A percentile compares a stretch with the other conserved stretches of the same genome.
Evolutionary conservation across 805 yeast genomes (phyloP).

Genomic region (Barnettozyma siamensis): DNA sequence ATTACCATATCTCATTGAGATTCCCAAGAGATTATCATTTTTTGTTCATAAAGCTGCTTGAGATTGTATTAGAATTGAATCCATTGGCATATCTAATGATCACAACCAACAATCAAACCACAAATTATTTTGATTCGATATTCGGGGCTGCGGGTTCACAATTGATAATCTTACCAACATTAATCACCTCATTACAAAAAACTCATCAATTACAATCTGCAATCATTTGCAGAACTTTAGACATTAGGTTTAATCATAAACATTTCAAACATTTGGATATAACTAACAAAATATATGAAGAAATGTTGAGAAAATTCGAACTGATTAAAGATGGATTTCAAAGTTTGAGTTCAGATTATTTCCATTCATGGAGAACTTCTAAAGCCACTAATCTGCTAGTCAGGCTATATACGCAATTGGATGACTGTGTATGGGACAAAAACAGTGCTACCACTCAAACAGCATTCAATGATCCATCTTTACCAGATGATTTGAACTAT

Average conservation of each 20-base stretch:
- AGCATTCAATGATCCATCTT: conserved; percentile 9
- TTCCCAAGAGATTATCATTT: conserved; percentile 10
- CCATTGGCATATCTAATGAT: conserved; percentile 23
- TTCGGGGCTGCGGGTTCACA: conserved; percentile 24
- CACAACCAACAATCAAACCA: conserved; percentile 19
- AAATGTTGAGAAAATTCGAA: conserved; percentile 26
- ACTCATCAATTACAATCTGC: conserved; percentile 13
- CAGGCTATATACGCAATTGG: conserved; percentile 29
- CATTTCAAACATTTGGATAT: conserved; percentile 1
- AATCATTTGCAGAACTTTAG: conserved; percentile 25
- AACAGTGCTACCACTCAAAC: conserved; percentile 18
- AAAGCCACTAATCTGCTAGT: conserved; percentile 43
- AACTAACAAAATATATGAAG: conserved; percentile 18
- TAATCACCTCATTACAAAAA: conserved; percentile 19
- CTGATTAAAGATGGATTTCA: conserved; percentile 31
- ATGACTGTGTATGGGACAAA: conserved; percentile 25
- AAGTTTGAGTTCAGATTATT: conserved; percentile 46
- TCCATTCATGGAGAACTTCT: conserved; percentile 58
- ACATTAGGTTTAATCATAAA: conserved; percentile 22
- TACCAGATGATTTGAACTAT: conserved; percentile 16
- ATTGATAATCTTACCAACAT: conserved; percentile 18
- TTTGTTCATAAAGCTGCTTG: conserved; percentile 12
- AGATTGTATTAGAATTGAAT: conserved; percentile 20
- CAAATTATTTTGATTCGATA: conserved; percentile 21
- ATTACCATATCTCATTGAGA: conserved; percentile 21